Evolutionary conservation across 2,329 filamentous ascomycete genomes (phyloP).

Genomic region (Botrytis byssoidea): DNA sequence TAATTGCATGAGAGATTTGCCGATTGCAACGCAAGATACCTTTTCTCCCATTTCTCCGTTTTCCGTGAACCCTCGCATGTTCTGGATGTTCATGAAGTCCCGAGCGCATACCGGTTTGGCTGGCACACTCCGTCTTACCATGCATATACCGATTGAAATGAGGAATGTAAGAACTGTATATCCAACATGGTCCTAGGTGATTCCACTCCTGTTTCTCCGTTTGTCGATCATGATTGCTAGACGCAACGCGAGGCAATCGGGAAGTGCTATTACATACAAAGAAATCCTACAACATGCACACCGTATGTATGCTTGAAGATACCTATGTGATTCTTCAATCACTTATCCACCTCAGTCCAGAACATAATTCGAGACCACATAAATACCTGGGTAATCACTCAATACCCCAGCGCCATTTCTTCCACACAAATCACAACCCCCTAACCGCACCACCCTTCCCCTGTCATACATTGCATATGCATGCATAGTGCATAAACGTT

Average conservation of each 20-base stretch:
- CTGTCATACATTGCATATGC: constrained; percentile 11
- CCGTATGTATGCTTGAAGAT: not conserved
- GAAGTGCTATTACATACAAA: not conserved
- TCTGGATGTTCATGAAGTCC: not conserved
- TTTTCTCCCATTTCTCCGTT: not conserved
- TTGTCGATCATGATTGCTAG: not conserved
- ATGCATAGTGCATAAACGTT: constrained; percentile 1
- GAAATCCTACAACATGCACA: not conserved
- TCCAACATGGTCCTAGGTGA: not conserved
- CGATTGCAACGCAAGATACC: constrained; percentile 12
- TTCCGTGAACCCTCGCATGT: not conserved
- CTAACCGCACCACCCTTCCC: not conserved
- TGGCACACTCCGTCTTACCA: constrained; percentile 4
- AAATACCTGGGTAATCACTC: not conserved
- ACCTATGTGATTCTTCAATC: not conserved
- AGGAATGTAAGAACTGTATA: not conserved
- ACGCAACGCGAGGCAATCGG: not conserved
- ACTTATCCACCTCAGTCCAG: constrained; percentile 8
- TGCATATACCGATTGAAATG: not conserved
- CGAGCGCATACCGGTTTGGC: constrained; percentile 8
- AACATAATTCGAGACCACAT: not conserved
- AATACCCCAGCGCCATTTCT: not conserved
- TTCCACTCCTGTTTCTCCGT: not conserved
- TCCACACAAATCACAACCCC: not conserved
- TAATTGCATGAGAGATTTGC: constrained; percentile 16